Base-by-base conservation (phyloP, 2,329 filamentous ascomycete species). In the Rhynchosporium agropyri region DNA sequence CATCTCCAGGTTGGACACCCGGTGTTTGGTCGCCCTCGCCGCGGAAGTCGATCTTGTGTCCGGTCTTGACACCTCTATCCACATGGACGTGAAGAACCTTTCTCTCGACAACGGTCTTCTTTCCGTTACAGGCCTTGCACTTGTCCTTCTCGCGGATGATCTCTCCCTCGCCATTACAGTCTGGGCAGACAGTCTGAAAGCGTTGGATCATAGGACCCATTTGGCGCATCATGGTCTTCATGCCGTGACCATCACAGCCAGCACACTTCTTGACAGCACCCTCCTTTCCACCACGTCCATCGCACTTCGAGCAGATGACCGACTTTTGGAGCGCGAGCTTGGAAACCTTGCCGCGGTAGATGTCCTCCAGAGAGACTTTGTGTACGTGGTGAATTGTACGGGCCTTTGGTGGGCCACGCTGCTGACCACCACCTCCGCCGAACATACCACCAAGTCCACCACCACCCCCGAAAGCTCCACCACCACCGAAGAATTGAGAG, bases 171-270 rank as follows among this genome's bases (percentile, higher is more conserved):
- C 96, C 96, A 72, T 95, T 94, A 77, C 95, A 99, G 80, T 99
- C 96, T 33, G 93, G 91, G 85, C 95, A 99, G 72, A 97, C 93
- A 36, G 94, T 98, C 84, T 99, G 95, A 87, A 99, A 99, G 63
- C 95, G 91, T 81, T 99, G 96, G 72, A 99, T 98, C 95, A 99
- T 99, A 64, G 95, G 95, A 58, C 95, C 95, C 93, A 99, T 98
- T 80, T 99, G 95, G 76, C 96, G 90, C 95, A 99, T 97, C 94
- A 99, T 98, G 46, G 91, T 97, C 89, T 98, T 98, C 91, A 97
- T 97, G 79, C 95, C 95, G 68, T 90, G 87, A 69, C 95, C 95
- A 73, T 96, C 92, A 78, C 95, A 99, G 74, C 92, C 90, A 46
- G 86, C 76, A 79, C 95, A 99, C 74, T 90, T 91, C 81, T 93